Percentiles rank a stretch among this genome's conserved stretches.
phyloP scores from a whole-genome alignment of 257 asterid genomes.

The Solanum verrucosum region DNA sequence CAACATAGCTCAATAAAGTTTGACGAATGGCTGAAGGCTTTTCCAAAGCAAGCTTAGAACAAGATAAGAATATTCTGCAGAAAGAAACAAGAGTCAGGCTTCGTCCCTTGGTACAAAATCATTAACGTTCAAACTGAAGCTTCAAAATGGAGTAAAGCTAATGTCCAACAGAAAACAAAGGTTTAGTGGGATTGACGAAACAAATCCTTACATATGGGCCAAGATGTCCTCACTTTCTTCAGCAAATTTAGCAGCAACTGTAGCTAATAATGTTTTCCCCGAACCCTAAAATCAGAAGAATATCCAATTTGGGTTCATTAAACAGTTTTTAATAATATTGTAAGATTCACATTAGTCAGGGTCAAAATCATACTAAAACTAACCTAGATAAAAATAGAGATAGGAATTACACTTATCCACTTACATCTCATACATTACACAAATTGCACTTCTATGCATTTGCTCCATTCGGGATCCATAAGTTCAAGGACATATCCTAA shows the following conservation, averaged over 20 bases:
- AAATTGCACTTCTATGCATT: not conserved
- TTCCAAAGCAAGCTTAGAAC: conserved; percentile 78
- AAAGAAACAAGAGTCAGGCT: conserved; percentile 2
- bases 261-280: conserved; percentile 83
- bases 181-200: not conserved
- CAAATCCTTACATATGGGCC: conserved; percentile 60
- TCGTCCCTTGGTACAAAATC: not conserved
- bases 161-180: not conserved
- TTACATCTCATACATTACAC: not conserved
- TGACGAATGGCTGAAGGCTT: conserved; percentile 68
- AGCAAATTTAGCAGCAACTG: conserved; percentile 58
- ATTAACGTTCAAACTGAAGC: not conserved
- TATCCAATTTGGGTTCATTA: not conserved
- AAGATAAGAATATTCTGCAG: conserved; percentile 60
- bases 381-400: not conserved
- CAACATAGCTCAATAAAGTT: conserved; percentile 48
- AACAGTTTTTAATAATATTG: not conserved
- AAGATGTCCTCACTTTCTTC: conserved; percentile 63
- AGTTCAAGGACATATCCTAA: not conserved
- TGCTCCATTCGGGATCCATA: not conserved
- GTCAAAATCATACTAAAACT: not conserved
- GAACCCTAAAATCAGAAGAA: conserved; percentile 43
- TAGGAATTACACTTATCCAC: not conserved
- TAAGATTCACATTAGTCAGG: not conserved
- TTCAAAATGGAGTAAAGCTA: not conserved